Evolutionary conservation across 768 basidiomycete species (phyloP).

Genomic region (Boletus edulis): DNA sequence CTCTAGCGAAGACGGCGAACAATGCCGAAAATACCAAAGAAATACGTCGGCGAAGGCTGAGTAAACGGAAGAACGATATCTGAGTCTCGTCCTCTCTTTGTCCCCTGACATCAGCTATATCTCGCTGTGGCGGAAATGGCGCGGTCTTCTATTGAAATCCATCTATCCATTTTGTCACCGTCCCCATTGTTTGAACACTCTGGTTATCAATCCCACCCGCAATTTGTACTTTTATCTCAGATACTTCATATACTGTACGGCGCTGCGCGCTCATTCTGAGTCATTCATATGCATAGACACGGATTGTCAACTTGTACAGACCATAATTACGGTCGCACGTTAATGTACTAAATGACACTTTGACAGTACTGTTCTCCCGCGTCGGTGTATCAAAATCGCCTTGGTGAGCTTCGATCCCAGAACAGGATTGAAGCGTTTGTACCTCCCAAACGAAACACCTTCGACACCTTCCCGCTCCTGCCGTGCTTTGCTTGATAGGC

Average conservation of each 20-base stretch:
- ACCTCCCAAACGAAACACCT: neutral
- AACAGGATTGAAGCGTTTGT: neutral
- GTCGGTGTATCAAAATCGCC: neutral
- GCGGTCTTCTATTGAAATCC: slow-evolving; percentile 17
- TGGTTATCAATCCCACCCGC: slow-evolving; percentile 1
- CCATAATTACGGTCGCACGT: slow-evolving; percentile 1
- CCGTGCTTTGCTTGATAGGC: slow-evolving; percentile 1
- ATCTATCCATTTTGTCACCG: slow-evolving; percentile 4
- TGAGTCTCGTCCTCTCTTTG: slow-evolving; percentile 17
- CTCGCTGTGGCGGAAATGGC: slow-evolving; percentile 19
- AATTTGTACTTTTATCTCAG: slow-evolving; percentile 11
- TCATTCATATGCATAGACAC: neutral
- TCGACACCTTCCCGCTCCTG: neutral
- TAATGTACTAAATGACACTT: neutral
- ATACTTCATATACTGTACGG: neutral
- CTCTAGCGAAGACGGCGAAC: slow-evolving; percentile 9
- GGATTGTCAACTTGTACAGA: neutral
- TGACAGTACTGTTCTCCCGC: neutral
- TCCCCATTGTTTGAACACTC: slow-evolving; percentile 9
- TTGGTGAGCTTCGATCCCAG: neutral
- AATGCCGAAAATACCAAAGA: slow-evolving; percentile 22
- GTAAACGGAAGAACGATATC: slow-evolving; percentile 31
- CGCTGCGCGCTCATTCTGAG: slow-evolving; percentile 21
- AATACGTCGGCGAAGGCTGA: slow-evolving; percentile 31
- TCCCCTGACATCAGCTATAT: slow-evolving; percentile 10